phyloP scores from a whole-genome alignment of 768 basidiomycete species.

The Kwoniella dendrophila region DNA sequence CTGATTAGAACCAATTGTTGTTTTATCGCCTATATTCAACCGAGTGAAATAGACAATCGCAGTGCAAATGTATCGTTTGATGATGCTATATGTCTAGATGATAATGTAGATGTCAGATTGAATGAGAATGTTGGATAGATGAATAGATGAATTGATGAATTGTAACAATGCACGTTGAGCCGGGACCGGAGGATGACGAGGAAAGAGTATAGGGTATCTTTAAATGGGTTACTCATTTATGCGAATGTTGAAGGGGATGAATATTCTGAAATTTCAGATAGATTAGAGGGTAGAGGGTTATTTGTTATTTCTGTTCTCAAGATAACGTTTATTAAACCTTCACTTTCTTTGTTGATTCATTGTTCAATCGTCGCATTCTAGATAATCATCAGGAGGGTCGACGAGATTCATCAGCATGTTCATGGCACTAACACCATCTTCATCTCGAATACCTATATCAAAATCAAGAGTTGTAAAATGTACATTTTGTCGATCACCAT shows the following conservation, averaged over 20 bases:
- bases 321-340: no score
- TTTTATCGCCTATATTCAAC: no score
- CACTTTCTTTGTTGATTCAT: no score
- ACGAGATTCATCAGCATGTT: no score
- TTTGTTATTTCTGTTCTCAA: no score
- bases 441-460: constrained; percentile 6
- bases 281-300: no score
- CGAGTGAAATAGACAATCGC: no score
- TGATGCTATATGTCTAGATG: no score
- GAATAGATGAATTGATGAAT: not conserved
- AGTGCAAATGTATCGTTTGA: no score
- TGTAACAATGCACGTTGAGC: not conserved
- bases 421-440: constrained; percentile 9
- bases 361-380: no score
- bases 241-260: not conserved
- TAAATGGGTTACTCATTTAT: constrained; percentile 7
- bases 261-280: constrained; percentile 2
- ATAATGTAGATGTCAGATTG: not conserved
- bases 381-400: no score
- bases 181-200: not conserved
- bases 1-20: no score
- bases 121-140: not conserved
- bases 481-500: not conserved
- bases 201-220: not conserved
- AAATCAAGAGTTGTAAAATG: not conserved